phyloP scores from a whole-genome alignment of 2,329 filamentous ascomycete species.

The Neodidymelliopsis sp. region DNA sequence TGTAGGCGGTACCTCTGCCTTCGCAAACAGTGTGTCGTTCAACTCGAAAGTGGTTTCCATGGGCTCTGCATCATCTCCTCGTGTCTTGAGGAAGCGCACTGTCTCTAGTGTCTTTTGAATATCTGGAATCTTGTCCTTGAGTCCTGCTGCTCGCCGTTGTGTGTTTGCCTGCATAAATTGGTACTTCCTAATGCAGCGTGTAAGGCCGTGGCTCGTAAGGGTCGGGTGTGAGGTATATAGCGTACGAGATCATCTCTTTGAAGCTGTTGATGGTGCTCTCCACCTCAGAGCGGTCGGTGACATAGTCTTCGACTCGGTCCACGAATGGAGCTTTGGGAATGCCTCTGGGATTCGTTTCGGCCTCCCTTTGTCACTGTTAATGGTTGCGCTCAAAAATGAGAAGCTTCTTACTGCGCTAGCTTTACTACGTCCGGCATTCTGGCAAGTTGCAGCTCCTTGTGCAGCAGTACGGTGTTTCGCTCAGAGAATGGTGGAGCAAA shows the following conservation, averaged over 20 bases:
- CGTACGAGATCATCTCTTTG: conserved; percentile 91
- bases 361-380: conserved; percentile 7
- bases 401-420: conserved; percentile 19
- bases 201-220: conserved; percentile 17
- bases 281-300: conserved; percentile 78
- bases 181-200: conserved; percentile 76
- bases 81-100: conserved; percentile 81
- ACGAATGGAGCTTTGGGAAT: conserved; percentile 87
- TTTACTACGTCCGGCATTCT: conserved; percentile 19
- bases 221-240: conserved; percentile 4
- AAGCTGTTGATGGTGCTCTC: conserved; percentile 83
- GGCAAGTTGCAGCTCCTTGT: background rate
- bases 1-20: conserved; percentile 80
- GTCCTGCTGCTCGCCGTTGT: conserved; percentile 77
- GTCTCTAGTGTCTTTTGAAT: conserved; percentile 96
- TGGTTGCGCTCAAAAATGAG: background rate
- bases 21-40: conserved; percentile 93
- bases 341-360: conserved; percentile 77
- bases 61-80: conserved; percentile 72
- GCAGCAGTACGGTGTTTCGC: background rate
- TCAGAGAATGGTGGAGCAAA: background rate
- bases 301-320: conserved; percentile 88
- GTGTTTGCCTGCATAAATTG: conserved; percentile 99
- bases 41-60: conserved; percentile 95
- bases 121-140: conserved; percentile 95